phyloP scores from a whole-genome alignment of 768 basidiomycete genomes.

The Boletus coccyginus region DNA sequence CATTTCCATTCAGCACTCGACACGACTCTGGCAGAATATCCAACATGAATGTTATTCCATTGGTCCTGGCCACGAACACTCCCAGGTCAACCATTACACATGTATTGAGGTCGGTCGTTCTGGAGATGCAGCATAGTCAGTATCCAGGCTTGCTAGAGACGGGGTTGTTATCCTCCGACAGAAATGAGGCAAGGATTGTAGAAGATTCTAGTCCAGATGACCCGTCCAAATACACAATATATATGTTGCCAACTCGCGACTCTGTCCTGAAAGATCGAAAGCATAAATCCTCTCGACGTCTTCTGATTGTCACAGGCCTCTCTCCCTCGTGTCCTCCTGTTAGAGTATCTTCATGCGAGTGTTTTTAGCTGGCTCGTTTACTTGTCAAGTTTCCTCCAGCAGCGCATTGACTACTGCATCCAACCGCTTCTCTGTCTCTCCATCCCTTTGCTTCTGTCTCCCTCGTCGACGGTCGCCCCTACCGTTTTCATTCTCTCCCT shows the following conservation, averaged over 20 bases:
- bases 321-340: too few species aligned
- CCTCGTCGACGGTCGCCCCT: too few species aligned
- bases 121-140: too few species aligned
- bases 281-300: background rate
- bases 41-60: background rate
- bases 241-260: background rate
- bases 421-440: too few species aligned
- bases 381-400: too few species aligned
- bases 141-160: too few species aligned
- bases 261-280: background rate
- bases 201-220: background rate
- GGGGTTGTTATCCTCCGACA: background rate
- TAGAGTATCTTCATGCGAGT: background rate
- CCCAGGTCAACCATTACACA: background rate
- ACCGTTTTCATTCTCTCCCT: background rate
- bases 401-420: too few species aligned
- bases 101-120: too few species aligned
- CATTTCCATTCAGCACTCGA: background rate
- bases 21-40: background rate
- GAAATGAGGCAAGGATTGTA: background rate
- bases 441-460: too few species aligned
- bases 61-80: background rate
- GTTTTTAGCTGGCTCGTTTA: background rate
- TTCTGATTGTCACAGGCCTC: background rate
- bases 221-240: background rate